Evolutionary conservation across 2,329 filamentous ascomycete genomes (phyloP).

Genomic region (Colletotrichum destructivum): DNA sequence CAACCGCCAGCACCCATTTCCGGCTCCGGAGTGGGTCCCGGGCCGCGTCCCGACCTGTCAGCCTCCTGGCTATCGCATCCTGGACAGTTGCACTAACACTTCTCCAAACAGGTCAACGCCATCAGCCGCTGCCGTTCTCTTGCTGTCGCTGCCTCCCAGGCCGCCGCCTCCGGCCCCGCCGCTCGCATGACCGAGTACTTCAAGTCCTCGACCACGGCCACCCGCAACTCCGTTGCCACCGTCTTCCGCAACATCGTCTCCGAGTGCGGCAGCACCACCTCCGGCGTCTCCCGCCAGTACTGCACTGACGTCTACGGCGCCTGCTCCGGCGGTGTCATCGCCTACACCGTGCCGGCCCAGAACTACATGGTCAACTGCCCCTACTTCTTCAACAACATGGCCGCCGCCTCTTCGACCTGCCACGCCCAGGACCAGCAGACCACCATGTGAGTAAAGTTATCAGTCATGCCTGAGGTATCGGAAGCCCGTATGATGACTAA

Average conservation of each 20-base stretch:
- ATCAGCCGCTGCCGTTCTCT: slow-evolving; percentile 68
- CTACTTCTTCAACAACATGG: slow-evolving; percentile 33
- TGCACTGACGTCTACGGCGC: slow-evolving; percentile 70
- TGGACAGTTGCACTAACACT: not conserved
- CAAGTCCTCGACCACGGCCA: slow-evolving; percentile 66
- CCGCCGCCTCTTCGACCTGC: slow-evolving; percentile 20
- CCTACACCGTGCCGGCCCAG: slow-evolving; percentile 70
- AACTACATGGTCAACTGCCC: slow-evolving; percentile 73
- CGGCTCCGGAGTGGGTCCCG: not conserved
- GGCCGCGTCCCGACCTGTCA: too few relatives aligned
- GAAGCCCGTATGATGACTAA: not conserved
- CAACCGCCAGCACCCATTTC: not conserved
- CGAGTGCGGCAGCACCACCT: slow-evolving; percentile 68
- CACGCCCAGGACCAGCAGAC: slow-evolving; percentile 63
- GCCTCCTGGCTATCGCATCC: not conserved
- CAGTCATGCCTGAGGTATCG: too few relatives aligned
- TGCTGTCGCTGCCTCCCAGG: slow-evolving; percentile 66
- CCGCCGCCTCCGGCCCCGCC: slow-evolving; percentile 64
- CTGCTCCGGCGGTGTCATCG: slow-evolving; percentile 67
- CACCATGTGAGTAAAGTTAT: slow-evolving; percentile 57
- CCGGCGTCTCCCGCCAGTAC: slow-evolving; percentile 67
- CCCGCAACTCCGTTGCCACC: slow-evolving; percentile 64
- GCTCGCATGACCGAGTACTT: slow-evolving; percentile 74
- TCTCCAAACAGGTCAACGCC: slow-evolving; percentile 54
- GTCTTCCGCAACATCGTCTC: slow-evolving; percentile 65